Base-by-base conservation (phyloP, 2,329 filamentous ascomycete genomes). In the Aspergillus pseudonomiae region DNA sequence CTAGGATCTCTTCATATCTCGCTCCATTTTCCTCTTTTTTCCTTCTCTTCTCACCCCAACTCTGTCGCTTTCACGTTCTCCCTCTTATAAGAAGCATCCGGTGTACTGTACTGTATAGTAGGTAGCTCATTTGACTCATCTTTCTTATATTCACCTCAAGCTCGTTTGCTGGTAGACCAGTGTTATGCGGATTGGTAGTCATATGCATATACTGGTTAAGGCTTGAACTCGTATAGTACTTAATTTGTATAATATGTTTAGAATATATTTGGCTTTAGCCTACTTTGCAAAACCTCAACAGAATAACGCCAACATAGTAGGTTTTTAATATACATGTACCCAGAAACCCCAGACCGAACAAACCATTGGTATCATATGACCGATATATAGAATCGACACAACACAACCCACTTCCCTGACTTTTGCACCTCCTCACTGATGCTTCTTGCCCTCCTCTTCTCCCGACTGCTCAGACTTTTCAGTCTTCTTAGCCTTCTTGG, bases 71-170 rank as follows among this genome's bases (percentile, higher is more conserved):
- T 7, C 14, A 41, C 46, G 28, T 62, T 53, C 50, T 61, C 58
- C 62, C 46, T 60, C 56, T 59, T 52, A 30, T 34, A 43, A 53
- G 62, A 61, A 57, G 62, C 62, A 45, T 64, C 59, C 46, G 39
- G 65, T 70, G 65, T 69, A 70, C 56, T 71, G 67, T 71, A 69
- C 34, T 74, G 71, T 72, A 73, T 71, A 73, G 67, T 73, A 73
- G 65, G 65, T 68, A 59, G 61, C 54, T 55, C 24, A 58, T 53
- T 48, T 58, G n/a, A 52, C 46, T 55, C 34, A 43, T 45, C 16
- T 46, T 36, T 63, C 34, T 45, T 57, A 16, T 57, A 57, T 39
- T 32, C 10, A 41, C 56, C 30, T 52, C 11, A 12, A 12, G 19
- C 26, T n/a, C 11, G 19, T 11, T 32, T 32, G 28, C 28, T 24